These are phyloP conservation scores for Sporisorium reilianum DNA, from an alignment of 1,284 basidiomycete genomes.

Conservation along the genomic window DNA sequence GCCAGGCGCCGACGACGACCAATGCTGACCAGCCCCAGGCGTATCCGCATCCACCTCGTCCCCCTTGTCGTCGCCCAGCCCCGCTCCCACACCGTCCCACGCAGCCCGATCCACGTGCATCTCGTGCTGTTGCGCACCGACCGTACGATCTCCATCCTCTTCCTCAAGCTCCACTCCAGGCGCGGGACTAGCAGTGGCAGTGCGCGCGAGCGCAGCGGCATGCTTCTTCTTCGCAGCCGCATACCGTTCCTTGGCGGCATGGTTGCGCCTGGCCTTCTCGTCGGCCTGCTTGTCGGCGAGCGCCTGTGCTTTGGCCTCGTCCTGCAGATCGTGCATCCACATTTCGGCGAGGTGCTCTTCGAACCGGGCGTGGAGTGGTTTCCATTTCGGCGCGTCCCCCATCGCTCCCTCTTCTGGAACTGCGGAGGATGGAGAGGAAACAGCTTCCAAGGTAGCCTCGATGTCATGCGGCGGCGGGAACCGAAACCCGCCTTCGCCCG, in stretches of 20 bases:
- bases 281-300: slow-evolving; percentile 27
- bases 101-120: slow-evolving; percentile 8
- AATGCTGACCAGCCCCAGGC: background rate
- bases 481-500: slow-evolving; percentile 79
- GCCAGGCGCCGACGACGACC: background rate
- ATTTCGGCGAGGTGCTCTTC: slow-evolving; percentile 53
- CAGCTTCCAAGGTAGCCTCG: slow-evolving; percentile 45
- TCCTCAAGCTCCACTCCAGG: background rate
- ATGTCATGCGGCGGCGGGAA: slow-evolving; percentile 75
- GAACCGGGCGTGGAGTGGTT: slow-evolving; percentile 46
- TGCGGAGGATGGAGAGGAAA: background rate
- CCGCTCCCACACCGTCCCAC: background rate
- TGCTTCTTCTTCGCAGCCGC: slow-evolving; percentile 42
- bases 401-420: background rate
- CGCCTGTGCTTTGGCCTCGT: slow-evolving; percentile 48
- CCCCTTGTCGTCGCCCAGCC: background rate
- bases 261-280: slow-evolving; percentile 27
- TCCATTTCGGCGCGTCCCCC: slow-evolving; percentile 24
- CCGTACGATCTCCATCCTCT: slow-evolving; percentile 2
- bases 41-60: background rate
- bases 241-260: slow-evolving; percentile 29
- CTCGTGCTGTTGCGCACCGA: background rate
- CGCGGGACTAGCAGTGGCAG: slow-evolving; percentile 21
- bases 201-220: slow-evolving; percentile 27
- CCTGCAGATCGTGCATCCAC: slow-evolving; percentile 52